A percentile compares a stretch with the other conserved stretches of the same genome.
Conservation (phyloP, 345 rosid species). For the Bruguiera sexangula region DNA sequence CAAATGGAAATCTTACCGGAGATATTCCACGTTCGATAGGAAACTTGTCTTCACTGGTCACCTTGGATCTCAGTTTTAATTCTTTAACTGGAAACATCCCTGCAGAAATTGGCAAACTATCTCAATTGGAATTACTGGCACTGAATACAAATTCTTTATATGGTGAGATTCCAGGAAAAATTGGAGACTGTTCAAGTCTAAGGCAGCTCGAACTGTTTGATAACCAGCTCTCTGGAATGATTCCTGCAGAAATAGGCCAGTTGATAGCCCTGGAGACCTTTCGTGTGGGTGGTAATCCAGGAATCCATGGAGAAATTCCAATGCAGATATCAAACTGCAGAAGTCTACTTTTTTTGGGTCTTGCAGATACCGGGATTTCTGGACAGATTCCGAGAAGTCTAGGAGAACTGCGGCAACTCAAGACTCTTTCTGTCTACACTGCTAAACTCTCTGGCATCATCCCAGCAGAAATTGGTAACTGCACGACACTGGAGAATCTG, state of each 20-base stretch:
- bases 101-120: slow-evolving; percentile 42
- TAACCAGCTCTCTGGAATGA: slow-evolving; percentile 52
- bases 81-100: slow-evolving; percentile 50
- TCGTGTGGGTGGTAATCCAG: slow-evolving; percentile 65
- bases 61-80: slow-evolving; percentile 63
- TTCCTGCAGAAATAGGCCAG: slow-evolving; percentile 52
- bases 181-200: slow-evolving; percentile 51
- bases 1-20: slow-evolving; percentile 54
- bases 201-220: slow-evolving; percentile 51
- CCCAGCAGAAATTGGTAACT: slow-evolving; percentile 53
- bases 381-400: slow-evolving; percentile 51
- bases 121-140: slow-evolving; percentile 34
- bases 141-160: slow-evolving; percentile 45
- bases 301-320: slow-evolving; percentile 56
- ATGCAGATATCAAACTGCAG: slow-evolving; percentile 53
- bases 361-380: slow-evolving; percentile 63
- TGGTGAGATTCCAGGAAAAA: slow-evolving; percentile 45
- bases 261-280: slow-evolving; percentile 41
- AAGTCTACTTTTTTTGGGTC: slow-evolving; percentile 44
- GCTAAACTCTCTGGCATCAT: slow-evolving; percentile 54
- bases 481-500: slow-evolving; percentile 49
- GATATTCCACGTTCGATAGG: slow-evolving; percentile 48
- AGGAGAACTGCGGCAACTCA: slow-evolving; percentile 54
- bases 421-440: slow-evolving; percentile 59
- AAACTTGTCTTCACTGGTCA: slow-evolving; percentile 45